Evolutionary conservation across 2,329 filamentous ascomycete species (phyloP).

Genomic region (Fusarium setosum): DNA sequence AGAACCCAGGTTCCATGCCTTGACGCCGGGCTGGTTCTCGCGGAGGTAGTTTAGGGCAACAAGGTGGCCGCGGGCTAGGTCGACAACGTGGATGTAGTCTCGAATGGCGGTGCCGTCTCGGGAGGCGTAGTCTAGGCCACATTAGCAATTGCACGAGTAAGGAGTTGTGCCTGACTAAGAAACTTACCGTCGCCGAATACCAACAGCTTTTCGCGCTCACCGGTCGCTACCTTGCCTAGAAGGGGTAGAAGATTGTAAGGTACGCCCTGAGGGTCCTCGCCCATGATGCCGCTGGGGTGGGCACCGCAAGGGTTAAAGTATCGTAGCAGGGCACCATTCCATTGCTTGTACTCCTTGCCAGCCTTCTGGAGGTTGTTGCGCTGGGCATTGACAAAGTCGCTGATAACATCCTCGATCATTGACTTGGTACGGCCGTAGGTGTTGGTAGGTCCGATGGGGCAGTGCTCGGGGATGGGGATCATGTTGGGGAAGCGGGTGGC

Average conservation of each 20-base stretch:
- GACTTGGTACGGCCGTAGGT: conserved; percentile 98
- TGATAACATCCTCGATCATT: conserved; percentile 91
- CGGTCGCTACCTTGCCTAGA: conserved; percentile 94
- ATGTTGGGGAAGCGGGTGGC: conserved; percentile 96
- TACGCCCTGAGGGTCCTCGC: conserved; percentile 94
- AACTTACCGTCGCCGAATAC: conserved; percentile 90
- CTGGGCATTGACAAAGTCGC: conserved; percentile 88
- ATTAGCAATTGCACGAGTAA: conserved; percentile 29
- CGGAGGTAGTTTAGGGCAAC: conserved; percentile 91
- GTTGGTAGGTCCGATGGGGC: conserved; percentile 96
- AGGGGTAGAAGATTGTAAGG: conserved; percentile 96
- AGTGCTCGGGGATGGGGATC: conserved; percentile 98
- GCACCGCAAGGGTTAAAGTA: conserved; percentile 99
- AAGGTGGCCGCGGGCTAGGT: conserved; percentile 87
- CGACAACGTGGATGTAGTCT: conserved; percentile 97
- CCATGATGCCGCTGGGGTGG: conserved; percentile 96
- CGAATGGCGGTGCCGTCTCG: conserved; percentile 94
- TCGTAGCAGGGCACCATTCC: conserved; percentile 92
- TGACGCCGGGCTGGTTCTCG: conserved; percentile 85
- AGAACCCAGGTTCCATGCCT: conserved; percentile 96
- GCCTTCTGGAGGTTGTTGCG: conserved; percentile 84
- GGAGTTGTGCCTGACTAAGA: neutral
- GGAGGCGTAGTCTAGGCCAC: conserved; percentile 81
- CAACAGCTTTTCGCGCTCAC: conserved; percentile 91
- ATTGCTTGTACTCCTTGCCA: conserved; percentile 81